phyloP scores from a whole-genome alignment of 257 asterid genomes.

The Datura wrightii region DNA sequence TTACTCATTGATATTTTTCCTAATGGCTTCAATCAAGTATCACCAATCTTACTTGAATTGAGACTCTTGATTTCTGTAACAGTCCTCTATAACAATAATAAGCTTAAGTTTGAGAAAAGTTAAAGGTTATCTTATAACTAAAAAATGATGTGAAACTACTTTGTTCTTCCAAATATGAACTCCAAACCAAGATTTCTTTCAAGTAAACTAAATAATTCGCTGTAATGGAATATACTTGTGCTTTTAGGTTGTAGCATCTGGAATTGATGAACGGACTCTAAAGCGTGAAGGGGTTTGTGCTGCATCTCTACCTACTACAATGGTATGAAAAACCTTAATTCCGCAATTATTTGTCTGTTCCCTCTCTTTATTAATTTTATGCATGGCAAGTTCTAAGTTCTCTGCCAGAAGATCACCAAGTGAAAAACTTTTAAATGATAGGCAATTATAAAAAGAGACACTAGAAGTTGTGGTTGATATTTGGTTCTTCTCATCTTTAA shows the following conservation, averaged over 20 bases:
- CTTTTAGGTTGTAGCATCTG: conserved; percentile 92
- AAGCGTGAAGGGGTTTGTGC: conserved; percentile 99
- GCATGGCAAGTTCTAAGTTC: neutral
- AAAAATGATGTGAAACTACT: neutral
- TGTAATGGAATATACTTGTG: conserved; percentile 24
- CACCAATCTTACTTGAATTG: neutral
- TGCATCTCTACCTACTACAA: conserved; percentile 98
- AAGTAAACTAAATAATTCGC: neutral
- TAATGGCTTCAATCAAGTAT: neutral
- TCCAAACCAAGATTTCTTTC: neutral
- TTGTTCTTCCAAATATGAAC: neutral
- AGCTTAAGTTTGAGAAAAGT: conserved; percentile 4
- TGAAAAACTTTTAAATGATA: neutral
- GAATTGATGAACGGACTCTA: conserved; percentile 90
- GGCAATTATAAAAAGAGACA: neutral
- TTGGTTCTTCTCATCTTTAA: conserved; percentile 22
- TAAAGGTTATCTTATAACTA: neutral
- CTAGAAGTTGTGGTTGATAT: neutral
- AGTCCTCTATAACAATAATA: neutral
- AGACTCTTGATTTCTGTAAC: neutral
- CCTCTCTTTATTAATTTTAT: neutral
- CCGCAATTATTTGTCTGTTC: conserved; percentile 24
- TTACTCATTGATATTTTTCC: neutral
- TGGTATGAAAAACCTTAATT: conserved; percentile 50
- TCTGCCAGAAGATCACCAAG: conserved; percentile 20